A percentile compares a stretch with the other conserved stretches of the same genome.
Evolutionary conservation across 1,284 basidiomycete genomes (phyloP).

Genomic region (Inonotus obliquus): DNA sequence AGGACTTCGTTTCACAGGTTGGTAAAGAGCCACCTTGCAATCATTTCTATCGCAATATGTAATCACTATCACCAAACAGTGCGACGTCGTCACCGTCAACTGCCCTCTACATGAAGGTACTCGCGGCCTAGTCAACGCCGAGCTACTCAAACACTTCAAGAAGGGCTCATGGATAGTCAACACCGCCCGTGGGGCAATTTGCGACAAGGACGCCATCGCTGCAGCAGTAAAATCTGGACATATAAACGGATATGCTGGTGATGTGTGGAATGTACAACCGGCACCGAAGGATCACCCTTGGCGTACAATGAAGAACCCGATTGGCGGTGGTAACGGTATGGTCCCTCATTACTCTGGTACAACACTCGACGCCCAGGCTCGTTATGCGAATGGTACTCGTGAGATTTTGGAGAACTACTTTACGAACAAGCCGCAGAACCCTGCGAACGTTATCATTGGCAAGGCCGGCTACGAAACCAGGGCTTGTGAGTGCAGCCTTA

Average conservation of each 20-base stretch:
- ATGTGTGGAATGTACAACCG: conserved; percentile 79
- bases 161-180: conserved; percentile 90
- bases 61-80: conserved; percentile 28
- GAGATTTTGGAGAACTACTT: conserved; percentile 82
- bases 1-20: conserved; percentile 74
- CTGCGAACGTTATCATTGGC: conserved; percentile 80
- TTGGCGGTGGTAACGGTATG: conserved; percentile 81
- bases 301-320: conserved; percentile 78
- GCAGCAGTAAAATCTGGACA: conserved; percentile 78
- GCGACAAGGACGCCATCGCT: conserved; percentile 78
- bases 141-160: conserved; percentile 88
- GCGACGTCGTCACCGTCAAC: conserved; percentile 86
- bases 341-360: conserved; percentile 88
- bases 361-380: conserved; percentile 86
- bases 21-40: conserved; percentile 20
- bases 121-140: conserved; percentile 74
- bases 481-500: conserved; percentile 45
- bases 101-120: conserved; percentile 90
- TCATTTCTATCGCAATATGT: conserved; percentile 20
- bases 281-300: conserved; percentile 84
- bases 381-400: conserved; percentile 81
- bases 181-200: conserved; percentile 93
- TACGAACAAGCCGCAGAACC: conserved; percentile 60
- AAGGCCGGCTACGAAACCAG: conserved; percentile 58
- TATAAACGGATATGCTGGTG: conserved; percentile 64